A percentile compares a stretch with the other conserved stretches of the same genome.
Evolutionary conservation across 805 yeast genomes (phyloP).

Genomic region (Ogataea populi-albae): DNA sequence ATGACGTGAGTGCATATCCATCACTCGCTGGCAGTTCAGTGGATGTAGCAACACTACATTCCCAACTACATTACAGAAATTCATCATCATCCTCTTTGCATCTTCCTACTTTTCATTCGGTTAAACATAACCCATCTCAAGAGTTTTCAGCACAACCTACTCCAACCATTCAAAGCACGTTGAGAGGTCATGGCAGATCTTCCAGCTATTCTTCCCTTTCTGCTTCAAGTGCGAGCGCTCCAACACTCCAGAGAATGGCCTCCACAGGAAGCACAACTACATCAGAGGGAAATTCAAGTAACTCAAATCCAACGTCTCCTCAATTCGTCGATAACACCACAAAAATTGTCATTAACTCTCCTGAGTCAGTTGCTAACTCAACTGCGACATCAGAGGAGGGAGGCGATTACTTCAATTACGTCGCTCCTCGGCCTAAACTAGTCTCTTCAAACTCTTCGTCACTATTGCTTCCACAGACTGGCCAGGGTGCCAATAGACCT

Average conservation of each 20-base stretch:
- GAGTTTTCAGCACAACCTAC: slow-evolving; percentile 1
- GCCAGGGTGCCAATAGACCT: slow-evolving; percentile 12
- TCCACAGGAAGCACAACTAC: slow-evolving; percentile 16
- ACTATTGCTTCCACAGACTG: slow-evolving; percentile 5
- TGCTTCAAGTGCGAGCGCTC: slow-evolving; percentile 5
- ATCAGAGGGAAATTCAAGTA: slow-evolving; percentile 12
- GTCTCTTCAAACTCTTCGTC: slow-evolving; percentile 3
- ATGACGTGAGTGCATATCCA: slow-evolving; percentile 13
- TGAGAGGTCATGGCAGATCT: slow-evolving; percentile 9
- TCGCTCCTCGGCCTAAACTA: slow-evolving; percentile 27
- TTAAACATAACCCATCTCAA: slow-evolving; percentile 10
- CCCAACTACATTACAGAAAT: slow-evolving; percentile 9
- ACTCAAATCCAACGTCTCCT: slow-evolving; percentile 16
- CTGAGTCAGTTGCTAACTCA: slow-evolving; percentile 12
- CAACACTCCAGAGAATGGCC: slow-evolving; percentile 8
- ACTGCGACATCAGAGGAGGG: slow-evolving; percentile 7
- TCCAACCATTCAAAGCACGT: neutral
- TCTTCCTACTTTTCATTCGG: slow-evolving; percentile 25
- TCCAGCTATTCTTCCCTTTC: slow-evolving; percentile 16
- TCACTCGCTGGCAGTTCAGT: slow-evolving; percentile 4
- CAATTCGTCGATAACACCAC: slow-evolving; percentile 10
- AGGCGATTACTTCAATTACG: slow-evolving; percentile 29
- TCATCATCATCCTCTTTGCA: slow-evolving; percentile 24
- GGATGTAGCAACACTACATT: slow-evolving; percentile 5
- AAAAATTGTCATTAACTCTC: slow-evolving; percentile 15